These are phyloP conservation scores for Mentha longifolia DNA, from an alignment of 257 asterid genomes.

Conservation along the genomic window DNA sequence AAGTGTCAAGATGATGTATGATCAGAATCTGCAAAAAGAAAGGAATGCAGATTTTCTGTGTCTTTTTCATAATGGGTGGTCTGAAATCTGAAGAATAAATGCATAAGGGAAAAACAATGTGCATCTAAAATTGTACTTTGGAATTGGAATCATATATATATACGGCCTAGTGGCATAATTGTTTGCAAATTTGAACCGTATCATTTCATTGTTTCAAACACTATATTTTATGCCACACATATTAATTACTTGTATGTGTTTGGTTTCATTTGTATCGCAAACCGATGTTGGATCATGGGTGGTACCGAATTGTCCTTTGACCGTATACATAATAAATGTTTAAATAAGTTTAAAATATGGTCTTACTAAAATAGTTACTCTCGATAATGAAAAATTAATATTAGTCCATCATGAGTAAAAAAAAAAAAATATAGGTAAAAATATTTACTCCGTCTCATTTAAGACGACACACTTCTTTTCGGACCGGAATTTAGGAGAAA, in stretches of 20 bases:
- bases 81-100: neutral
- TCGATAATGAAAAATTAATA: no score
- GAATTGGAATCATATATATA: neutral
- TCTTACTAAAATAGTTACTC: no score
- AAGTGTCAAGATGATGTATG: no score
- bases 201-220: neutral
- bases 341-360: no score
- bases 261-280: neutral
- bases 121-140: neutral
- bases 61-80: neutral
- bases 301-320: no score
- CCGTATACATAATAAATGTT: no score
- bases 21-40: slow-evolving; percentile 10
- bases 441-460: no score
- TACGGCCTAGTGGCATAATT: neutral
- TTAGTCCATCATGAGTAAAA: no score
- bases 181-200: slow-evolving; percentile 17
- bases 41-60: neutral
- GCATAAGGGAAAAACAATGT: neutral
- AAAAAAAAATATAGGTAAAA: no score
- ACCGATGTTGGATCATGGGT: no score
- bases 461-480: no score
- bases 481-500: no score
- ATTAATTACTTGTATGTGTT: neutral
- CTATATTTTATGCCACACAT: neutral